Percentiles rank a stretch among this genome's conserved stretches.
Conservation (phyloP, 805 yeast species). For the Candida alai region DNA sequence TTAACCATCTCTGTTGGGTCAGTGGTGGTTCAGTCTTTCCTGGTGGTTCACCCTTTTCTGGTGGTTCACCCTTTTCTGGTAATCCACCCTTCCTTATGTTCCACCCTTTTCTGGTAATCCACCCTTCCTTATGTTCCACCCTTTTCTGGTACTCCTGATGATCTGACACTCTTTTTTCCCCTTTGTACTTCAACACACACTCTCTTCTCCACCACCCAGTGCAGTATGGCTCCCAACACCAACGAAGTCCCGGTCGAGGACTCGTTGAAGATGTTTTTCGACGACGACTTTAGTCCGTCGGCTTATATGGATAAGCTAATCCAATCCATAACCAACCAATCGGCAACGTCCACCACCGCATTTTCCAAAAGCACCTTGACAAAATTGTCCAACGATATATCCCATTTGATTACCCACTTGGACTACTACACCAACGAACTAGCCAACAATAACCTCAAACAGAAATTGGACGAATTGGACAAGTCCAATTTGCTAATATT, state of each 20-base stretch:
- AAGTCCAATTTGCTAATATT: constrained; percentile 24
- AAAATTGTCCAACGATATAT: constrained; percentile 44
- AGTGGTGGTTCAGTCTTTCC: no score
- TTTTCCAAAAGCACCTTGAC: constrained; percentile 19
- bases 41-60: no score
- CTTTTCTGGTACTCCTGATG: no score
- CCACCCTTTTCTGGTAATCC: no score
- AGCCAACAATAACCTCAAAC: constrained; percentile 41
- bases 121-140: no score
- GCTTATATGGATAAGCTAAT: constrained; percentile 63
- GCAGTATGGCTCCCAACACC: constrained; percentile 1
- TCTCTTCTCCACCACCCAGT: neutral
- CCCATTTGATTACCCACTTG: constrained; percentile 52
- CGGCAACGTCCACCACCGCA: constrained; percentile 4
- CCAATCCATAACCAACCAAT: constrained; percentile 26
- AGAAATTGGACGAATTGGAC: constrained; percentile 46
- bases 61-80: no score
- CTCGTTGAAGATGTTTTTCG: constrained; percentile 63
- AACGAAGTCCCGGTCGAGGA: constrained; percentile 22
- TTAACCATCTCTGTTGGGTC: no score
- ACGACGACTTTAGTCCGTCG: constrained; percentile 60
- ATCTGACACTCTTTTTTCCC: no score
- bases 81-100: no score
- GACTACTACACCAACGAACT: constrained; percentile 62
- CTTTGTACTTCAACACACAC: no score